Evolutionary conservation across 2,329 filamentous ascomycete species (phyloP).

Genomic region (Trichoderma asperellum): DNA sequence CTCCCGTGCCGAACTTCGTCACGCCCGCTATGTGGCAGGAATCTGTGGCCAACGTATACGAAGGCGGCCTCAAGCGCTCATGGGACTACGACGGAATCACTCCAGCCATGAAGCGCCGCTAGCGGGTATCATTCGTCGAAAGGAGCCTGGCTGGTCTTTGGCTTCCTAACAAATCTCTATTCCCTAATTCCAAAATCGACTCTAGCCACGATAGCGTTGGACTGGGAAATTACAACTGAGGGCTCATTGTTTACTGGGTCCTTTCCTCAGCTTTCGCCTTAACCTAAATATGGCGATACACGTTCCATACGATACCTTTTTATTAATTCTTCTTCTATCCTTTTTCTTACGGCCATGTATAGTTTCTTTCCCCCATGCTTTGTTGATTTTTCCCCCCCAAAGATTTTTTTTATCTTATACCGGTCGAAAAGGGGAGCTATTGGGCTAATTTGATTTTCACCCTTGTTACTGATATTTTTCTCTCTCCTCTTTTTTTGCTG

Average conservation of each 20-base stretch:
- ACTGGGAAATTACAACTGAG: not conserved
- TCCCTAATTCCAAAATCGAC: not conserved
- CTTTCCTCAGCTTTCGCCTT: not conserved
- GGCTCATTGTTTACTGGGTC: not conserved
- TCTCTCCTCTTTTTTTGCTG: not conserved
- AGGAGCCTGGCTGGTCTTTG: not conserved
- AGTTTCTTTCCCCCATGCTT: not conserved
- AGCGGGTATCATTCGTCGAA: not conserved
- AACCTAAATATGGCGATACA: not conserved
- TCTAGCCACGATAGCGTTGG: not conserved
- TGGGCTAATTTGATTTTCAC: not conserved
- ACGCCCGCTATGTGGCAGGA: slow-evolving; percentile 76
- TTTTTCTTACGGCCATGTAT: slow-evolving; percentile 1
- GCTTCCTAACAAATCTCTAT: not conserved
- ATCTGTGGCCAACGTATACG: slow-evolving; percentile 70
- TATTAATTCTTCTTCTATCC: not conserved
- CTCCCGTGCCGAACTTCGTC: slow-evolving; percentile 62
- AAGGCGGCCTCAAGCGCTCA: slow-evolving; percentile 64
- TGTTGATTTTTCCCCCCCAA: not conserved
- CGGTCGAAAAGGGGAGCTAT: slow-evolving; percentile 3
- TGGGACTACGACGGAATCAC: slow-evolving; percentile 59
- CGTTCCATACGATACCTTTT: slow-evolving; percentile 2
- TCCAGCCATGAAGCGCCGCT: slow-evolving; percentile 41
- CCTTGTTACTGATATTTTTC: not conserved
- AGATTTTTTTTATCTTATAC: not conserved